phyloP scores from a whole-genome alignment of 2,329 filamentous ascomycete genomes.

The Colletotrichum scovillei region DNA sequence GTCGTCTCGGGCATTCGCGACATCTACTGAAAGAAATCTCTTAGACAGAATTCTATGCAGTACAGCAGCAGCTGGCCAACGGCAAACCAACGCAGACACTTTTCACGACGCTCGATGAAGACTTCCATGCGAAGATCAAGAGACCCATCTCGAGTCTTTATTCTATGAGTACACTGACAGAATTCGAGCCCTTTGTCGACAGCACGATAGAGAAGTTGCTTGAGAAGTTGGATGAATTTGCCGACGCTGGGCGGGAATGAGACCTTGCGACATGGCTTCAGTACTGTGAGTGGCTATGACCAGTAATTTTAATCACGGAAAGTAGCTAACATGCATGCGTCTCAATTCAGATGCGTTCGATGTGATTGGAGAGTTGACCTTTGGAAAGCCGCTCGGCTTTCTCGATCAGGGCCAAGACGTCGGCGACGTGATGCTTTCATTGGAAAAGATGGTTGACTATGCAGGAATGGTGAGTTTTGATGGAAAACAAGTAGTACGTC shows the following conservation, averaged over 20 bases:
- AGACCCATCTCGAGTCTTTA: constrained; percentile 52
- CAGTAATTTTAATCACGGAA: too few relatives aligned
- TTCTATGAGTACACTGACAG: constrained; percentile 52
- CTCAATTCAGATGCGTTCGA: constrained; percentile 47
- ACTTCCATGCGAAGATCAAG: constrained; percentile 52
- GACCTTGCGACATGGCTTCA: constrained; percentile 49
- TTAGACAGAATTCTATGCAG: constrained; percentile 42
- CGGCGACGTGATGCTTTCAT: constrained; percentile 39
- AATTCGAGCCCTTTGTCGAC: constrained; percentile 51
- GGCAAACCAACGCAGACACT: constrained; percentile 43
- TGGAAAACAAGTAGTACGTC: neutral
- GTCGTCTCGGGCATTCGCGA: too few relatives aligned
- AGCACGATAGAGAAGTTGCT: constrained; percentile 39
- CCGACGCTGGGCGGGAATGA: neutral
- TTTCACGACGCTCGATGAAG: constrained; percentile 53
- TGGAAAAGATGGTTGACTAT: constrained; percentile 38
- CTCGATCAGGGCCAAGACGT: constrained; percentile 49
- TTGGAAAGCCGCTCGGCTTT: constrained; percentile 48
- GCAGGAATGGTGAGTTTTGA: neutral
- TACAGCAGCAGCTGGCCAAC: constrained; percentile 43
- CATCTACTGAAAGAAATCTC: too few relatives aligned
- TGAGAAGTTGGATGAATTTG: constrained; percentile 27
- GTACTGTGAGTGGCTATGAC: constrained; percentile 39
- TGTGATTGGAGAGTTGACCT: constrained; percentile 51
- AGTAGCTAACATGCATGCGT: neutral